Conservation (phyloP, 2,329 filamentous ascomycete genomes). For the Nigrospora sphaerica region DNA sequence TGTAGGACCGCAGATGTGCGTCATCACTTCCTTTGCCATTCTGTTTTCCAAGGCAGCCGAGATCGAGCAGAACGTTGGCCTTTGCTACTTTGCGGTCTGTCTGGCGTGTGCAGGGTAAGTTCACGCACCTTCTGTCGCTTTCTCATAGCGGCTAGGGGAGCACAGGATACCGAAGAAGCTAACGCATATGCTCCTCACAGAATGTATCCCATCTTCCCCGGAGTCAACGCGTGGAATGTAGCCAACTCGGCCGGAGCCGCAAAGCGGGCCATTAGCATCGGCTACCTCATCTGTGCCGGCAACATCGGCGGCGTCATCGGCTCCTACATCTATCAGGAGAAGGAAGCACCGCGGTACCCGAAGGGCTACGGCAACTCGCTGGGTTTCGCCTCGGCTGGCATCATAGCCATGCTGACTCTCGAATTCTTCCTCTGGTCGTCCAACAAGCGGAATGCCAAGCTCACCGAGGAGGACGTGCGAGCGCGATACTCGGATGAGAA, state of each 20-base stretch:
- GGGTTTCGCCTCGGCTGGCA: conserved; percentile 13
- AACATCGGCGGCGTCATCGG: conserved; percentile 28
- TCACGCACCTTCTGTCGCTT: too few relatives aligned
- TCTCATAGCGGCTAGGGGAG: too few relatives aligned
- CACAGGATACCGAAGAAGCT: too few relatives aligned
- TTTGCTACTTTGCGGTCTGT: conserved; percentile 35
- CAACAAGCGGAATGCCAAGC: conserved; percentile 16
- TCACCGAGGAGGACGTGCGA: conserved; percentile 17
- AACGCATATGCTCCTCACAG: too few relatives aligned
- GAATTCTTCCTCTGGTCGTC: conserved; percentile 3
- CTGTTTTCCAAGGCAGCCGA: conserved; percentile 27
- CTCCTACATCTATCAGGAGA: conserved; percentile 22
- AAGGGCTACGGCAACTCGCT: conserved; percentile 25
- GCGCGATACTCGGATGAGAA: conserved; percentile 19
- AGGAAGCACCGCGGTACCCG: conserved; percentile 22
- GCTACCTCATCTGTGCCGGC: conserved; percentile 30
- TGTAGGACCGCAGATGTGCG: conserved; percentile 21
- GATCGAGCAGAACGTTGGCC: conserved; percentile 29
- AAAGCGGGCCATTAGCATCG: conserved; percentile 34
- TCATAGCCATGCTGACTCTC: conserved; percentile 5
- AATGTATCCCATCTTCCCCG: conserved; percentile 34
- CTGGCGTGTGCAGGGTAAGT: conserved; percentile 25
- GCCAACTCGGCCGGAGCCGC: conserved; percentile 28
- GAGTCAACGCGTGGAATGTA: conserved; percentile 32
- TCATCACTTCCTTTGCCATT: conserved; percentile 28